Evolutionary conservation across 371 early-diverging fungal species (phyloP), one percentile per base, ranked within the genome.

Genomic region (Mucor plumbeus): DNA sequence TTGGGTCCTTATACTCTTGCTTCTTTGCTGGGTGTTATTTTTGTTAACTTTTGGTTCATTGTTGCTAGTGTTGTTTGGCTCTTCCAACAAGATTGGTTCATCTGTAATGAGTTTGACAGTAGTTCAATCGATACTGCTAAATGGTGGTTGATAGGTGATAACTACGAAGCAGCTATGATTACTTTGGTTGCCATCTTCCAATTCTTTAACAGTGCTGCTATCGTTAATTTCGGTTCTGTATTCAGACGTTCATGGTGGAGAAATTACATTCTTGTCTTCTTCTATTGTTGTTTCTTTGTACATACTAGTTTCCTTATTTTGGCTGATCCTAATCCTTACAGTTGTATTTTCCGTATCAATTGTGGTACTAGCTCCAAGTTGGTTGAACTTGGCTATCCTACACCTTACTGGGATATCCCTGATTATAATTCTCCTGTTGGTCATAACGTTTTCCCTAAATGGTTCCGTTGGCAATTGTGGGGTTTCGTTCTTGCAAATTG

Each of bases 141-240:
- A 55, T 93, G 94, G 94, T 93, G 93, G 92, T 76, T 92, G 55
- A 76, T 93, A 35, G 93, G 88, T 50, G 94, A 93, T 72, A 93
- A 92, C 72, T 93, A 77, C 64, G 94, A 93, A 78, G 88, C 86
- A 38, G 88, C 84, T 65, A 74, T 82, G 13, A 83, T 92, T 35
- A 70, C 89, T 0, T 76, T 88, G 10, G 83, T 86, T 5, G 82
- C 85, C 65, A 78, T 91, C 69, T 90, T 88, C 82, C 86, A 85
- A 67, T 89, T 90, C 69, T 77, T 87, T 76, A 86, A 88, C 72
- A 87, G 84, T n/a, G 91, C 88, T 17, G 91, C 88, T 26, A 83
- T 87, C 41, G 90, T 90, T 79, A 92, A 88, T 77, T 87, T 90
- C 69, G 94, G 94, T 14, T 73, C 80, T 64, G 78, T 80, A 43